Base-by-base conservation (phyloP, 176 grass and related monocot species). In the Oryza rufipogon region DNA sequence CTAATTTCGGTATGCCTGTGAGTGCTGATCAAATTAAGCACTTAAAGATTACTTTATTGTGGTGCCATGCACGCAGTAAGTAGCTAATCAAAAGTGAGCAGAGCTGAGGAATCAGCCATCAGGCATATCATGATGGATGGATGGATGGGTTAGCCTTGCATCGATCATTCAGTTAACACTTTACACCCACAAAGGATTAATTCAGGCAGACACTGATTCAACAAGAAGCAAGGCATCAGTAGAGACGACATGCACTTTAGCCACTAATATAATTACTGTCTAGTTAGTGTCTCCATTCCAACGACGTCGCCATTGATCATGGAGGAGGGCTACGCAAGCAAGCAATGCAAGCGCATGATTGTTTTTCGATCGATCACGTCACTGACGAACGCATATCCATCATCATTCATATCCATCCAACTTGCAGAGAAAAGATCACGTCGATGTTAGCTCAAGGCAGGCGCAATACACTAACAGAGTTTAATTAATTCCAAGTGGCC, bases 341-440 rank as follows among this genome's bases (percentile, higher is more conserved):
- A 44, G 42, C 42, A 41, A 41, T 8, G 39, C 39, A 44, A 58
- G 2, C 54, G 54, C 54, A 58, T 58, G 54, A 58, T 58, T 58
- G 19, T 58, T 58, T 58, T 9, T 20, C 2, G 17, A 20, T 58
- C 54, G 7, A 70, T 70, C 66, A 70, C 30, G 79, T 81, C 79
- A 81, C 66, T 58, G 54, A 58, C 54, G 54, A 58, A 58, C 54
- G 19, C 19, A 58, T 58, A 58, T 20, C 17, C 19, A 58, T 7
- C 19, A 49, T 44, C 7, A 49, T 49, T 3, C 1, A 44, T 44
- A 26, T 47, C 39, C 33, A 13, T 64, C 75, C 20, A 78, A 28
- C 58, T 64, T 78, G 34, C 58, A 65, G 56, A 26, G 13, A 46
- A 72, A 46, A 72, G 68, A 70, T 71, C 39, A 71, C 42, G 10